Evolutionary conservation across 495 filamentous ascomycete species (phyloP).

Genomic region (Podospora conica): DNA sequence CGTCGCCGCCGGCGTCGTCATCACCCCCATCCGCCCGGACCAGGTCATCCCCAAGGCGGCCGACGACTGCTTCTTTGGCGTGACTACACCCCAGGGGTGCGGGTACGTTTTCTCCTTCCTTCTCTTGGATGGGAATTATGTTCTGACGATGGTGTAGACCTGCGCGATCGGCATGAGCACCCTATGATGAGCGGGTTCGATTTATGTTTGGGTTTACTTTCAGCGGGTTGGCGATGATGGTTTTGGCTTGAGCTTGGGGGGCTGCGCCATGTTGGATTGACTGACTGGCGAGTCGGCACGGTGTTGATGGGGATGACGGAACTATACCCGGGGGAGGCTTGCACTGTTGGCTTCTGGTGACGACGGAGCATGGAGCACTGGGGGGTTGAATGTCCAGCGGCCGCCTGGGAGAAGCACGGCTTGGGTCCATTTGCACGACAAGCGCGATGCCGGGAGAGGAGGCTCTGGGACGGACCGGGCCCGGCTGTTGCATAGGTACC

Average conservation of each 20-base stretch:
- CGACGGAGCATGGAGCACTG: neutral
- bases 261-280: neutral
- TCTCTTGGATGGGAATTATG: no score
- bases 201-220: neutral
- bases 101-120: constrained; percentile 29
- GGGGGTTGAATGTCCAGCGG: neutral
- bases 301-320: neutral
- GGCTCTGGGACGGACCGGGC: neutral
- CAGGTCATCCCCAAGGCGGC: constrained; percentile 36
- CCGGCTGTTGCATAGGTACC: neutral
- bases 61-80: constrained; percentile 45
- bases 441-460: neutral
- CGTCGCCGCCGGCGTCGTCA: constrained; percentile 41
- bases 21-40: constrained; percentile 37
- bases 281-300: neutral
- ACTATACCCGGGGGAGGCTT: neutral
- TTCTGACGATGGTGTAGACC: neutral
- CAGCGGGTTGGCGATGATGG: neutral
- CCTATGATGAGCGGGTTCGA: neutral
- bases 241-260: neutral
- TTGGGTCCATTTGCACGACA: neutral
- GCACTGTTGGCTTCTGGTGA: neutral
- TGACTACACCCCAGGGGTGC: constrained; percentile 44
- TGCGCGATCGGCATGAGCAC: neutral
- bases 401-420: neutral